Base-by-base conservation (phyloP, 441 rosid genomes). In the Syzygium malaccense region DNA sequence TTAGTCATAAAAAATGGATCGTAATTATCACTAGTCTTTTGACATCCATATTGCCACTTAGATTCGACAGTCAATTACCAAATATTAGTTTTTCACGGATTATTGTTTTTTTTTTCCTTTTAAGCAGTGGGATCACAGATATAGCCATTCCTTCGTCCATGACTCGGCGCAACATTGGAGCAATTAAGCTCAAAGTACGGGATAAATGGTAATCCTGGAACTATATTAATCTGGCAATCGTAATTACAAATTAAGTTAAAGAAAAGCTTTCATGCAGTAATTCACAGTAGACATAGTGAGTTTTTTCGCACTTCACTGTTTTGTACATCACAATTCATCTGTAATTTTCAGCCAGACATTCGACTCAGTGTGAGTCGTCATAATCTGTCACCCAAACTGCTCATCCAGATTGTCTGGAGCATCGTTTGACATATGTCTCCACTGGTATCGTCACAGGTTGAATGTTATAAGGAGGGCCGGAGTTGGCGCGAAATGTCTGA, bases 231-330 rank as follows among this genome's bases (percentile, higher is more conserved):
- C 37, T 33, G 37, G 37, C 37, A 33, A 33, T 2, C 37, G 37
- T 4, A 33, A 33, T 33, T 33, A 33, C 37, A 33, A 33, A 33
- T 33, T 4, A 33, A 33, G 37, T 33, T 33, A 33, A 33, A 33
- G 37, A 33, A 33, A 33, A 33, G 37, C 37, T 33, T 33, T 33
- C 37, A 33, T 33, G 37, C 37, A 33, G 95, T 92, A 3, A 88
- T 96, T 5, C 90, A 89, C 93, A 12, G 87, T 92, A 49, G 95
- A 93, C 85, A 93, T 94, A 58, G 99, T 96, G 94, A 23, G 92
- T 86, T 71, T 89, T 51, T 26, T 64, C 26, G 30, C 37, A 13
- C 32, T 54, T 19, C 4, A 23, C 19, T 14, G 49, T 55, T 53
- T 5, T 33, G 79, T 68, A 10, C 23, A 11, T 85, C 58, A 18